Percentiles rank a stretch among this genome's conserved stretches.
phyloP scores from a whole-genome alignment of 2,329 filamentous ascomycete genomes.

The Ceratocystis smalleyi region DNA sequence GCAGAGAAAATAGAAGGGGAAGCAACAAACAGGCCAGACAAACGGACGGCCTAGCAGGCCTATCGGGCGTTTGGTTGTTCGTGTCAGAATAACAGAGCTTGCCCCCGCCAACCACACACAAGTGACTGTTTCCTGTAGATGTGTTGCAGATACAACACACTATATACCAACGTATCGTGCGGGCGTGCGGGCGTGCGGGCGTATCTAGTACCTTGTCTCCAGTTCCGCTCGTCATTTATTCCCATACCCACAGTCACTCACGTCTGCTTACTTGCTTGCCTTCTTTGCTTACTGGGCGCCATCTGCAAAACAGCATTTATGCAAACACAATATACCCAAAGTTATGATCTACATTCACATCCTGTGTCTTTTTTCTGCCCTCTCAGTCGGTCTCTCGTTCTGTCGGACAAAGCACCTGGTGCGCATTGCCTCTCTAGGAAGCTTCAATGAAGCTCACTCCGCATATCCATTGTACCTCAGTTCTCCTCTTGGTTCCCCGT shows the following conservation, averaged over 20 bases:
- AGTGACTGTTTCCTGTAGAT: not conserved
- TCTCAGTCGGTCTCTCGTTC: not conserved
- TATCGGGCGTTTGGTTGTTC: too few relatives aligned
- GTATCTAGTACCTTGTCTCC: not conserved
- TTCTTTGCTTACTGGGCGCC: not conserved
- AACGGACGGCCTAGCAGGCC: too few relatives aligned
- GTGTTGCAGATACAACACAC: not conserved
- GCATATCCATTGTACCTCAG: too few relatives aligned
- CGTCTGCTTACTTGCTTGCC: not conserved
- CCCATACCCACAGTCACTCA: not conserved
- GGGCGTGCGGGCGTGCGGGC: not conserved
- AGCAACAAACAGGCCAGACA: too few relatives aligned
- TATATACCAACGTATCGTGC: not conserved
- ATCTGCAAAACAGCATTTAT: too few relatives aligned
- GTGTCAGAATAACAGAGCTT: too few relatives aligned
- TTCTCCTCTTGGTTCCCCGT: too few relatives aligned
- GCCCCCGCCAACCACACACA: too few relatives aligned
- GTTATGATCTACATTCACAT: not conserved
- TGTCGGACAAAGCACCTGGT: not conserved
- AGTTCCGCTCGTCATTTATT: not conserved
- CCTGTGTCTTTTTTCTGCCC: not conserved
- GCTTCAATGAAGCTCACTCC: constrained; percentile 1
- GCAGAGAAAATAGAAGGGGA: too few relatives aligned
- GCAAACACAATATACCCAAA: not conserved
- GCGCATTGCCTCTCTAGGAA: constrained; percentile 1